These are phyloP conservation scores for Binderoboletus segoi DNA, from an alignment of 1,284 basidiomycete genomes.

Conservation along the genomic window DNA sequence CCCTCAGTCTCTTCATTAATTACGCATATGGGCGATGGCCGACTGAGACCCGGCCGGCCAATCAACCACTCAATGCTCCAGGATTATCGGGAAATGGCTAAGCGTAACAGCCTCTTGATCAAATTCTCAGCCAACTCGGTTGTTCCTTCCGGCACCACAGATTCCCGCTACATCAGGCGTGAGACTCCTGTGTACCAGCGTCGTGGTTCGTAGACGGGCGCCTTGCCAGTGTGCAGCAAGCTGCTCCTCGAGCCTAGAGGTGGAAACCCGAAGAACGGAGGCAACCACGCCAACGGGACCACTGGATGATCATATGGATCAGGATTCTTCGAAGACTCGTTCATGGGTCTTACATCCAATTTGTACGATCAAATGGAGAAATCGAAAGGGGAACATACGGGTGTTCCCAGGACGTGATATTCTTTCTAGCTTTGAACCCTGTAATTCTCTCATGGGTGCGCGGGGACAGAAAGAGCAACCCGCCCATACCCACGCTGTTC, in stretches of 20 bases:
- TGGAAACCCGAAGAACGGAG: too few relatives aligned
- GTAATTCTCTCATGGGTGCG: slow-evolving; percentile 1
- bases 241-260: too few relatives aligned
- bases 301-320: too few relatives aligned
- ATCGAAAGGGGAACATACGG: not conserved
- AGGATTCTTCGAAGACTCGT: too few relatives aligned
- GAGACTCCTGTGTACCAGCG: too few relatives aligned
- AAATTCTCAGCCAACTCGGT: not conserved
- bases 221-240: too few relatives aligned
- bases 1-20: not conserved
- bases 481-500: slow-evolving; percentile 8
- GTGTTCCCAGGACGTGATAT: slow-evolving; percentile 8
- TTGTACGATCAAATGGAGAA: not conserved
- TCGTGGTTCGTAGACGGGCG: too few relatives aligned
- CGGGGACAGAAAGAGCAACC: not conserved
- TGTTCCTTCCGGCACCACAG: not conserved
- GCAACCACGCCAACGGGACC: too few relatives aligned
- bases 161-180: too few relatives aligned
- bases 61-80: not conserved
- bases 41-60: not conserved
- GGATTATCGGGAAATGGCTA: not conserved
- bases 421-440: not conserved
- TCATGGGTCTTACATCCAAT: too few relatives aligned
- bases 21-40: not conserved
- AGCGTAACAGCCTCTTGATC: not conserved